Conservation (phyloP, 2,329 filamentous ascomycete genomes). For the Beauveria sp. region DNA sequence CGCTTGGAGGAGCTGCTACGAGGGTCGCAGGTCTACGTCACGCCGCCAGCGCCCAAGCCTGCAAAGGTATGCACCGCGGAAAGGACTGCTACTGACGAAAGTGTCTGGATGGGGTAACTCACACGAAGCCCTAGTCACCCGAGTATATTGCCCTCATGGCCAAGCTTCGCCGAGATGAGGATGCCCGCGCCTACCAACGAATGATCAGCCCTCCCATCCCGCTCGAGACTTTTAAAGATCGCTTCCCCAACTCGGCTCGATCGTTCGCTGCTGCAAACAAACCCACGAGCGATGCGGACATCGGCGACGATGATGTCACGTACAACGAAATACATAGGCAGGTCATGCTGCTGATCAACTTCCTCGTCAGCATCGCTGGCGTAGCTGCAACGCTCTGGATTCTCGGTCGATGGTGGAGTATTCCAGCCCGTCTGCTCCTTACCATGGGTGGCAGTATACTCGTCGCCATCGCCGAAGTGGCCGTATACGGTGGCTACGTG, state of each 20-base stretch:
- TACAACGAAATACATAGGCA: conserved; percentile 73
- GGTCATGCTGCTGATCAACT: conserved; percentile 78
- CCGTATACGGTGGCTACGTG: conserved; percentile 68
- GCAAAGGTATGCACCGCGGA: conserved; percentile 21
- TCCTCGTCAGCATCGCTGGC: conserved; percentile 77
- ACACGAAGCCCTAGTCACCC: conserved; percentile 44
- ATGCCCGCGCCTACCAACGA: conserved; percentile 71
- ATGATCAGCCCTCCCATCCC: conserved; percentile 59
- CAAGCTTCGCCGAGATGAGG: conserved; percentile 72
- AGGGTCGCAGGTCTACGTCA: conserved; percentile 63
- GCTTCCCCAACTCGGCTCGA: conserved; percentile 47
- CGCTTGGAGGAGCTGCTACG: conserved; percentile 64
- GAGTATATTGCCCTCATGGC: conserved; percentile 88
- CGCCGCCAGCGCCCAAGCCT: conserved; percentile 73
- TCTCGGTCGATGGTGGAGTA: conserved; percentile 67
- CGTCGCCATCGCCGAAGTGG: conserved; percentile 69
- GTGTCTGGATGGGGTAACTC: conserved; percentile 38
- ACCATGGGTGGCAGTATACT: conserved; percentile 62
- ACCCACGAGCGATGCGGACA: conserved; percentile 36
- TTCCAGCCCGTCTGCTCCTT: conserved; percentile 60
- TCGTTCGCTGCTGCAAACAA: conserved; percentile 49
- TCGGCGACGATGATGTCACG: conserved; percentile 56
- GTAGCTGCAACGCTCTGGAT: conserved; percentile 72
- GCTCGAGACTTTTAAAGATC: conserved; percentile 51
- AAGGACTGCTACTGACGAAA: conserved; percentile 35